Evolutionary conservation across 192 early-diverging fungal genomes (phyloP), one percentile per base, ranked within the genome.

Genomic region (Coemansia erecta): DNA sequence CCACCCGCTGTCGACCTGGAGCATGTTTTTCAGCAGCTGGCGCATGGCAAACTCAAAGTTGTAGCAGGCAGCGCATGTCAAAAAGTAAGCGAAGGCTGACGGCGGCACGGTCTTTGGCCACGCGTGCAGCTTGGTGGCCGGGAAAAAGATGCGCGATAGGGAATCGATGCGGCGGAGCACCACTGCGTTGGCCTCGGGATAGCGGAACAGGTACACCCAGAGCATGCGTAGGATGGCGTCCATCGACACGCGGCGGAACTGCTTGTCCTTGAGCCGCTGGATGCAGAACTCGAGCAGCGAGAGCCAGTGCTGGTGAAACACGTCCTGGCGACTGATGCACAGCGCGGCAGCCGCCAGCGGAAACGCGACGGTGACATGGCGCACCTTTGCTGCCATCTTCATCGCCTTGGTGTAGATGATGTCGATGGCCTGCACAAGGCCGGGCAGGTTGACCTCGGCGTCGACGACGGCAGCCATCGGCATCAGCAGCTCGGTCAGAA

Each of bases 161-260:
- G 69, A 70, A 51, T 81, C 79, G 13, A 81, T 76, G n/a, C 73
- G 58, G 8, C 79, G 73, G 17, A 76, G 43, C 6, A 73, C 73
- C 11, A 81, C 66, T 1, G 52, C 46, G 57, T 61, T 82, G 23
- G 86, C 72, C 59, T 95, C 95, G 2, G 82, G 84, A 60, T 90
- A 94, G 46, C 95, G 89, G 68, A 94, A 98, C 18, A 98, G 67
- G 64, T 94, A 96, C 13, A 92, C 90, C 97, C 97, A 99, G 18
- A 94, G 64, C 43, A 98, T 76, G 5, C 93, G 87, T 28, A 85
- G 73, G 3, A 95, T 73, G 47, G 88, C 94, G 8, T 85, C 85
- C 54, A 99, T 66, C 0, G 92, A 87, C 15, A 93, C 84, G 17
- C 82, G 77, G 2, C 90, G 83, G 50, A 86, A 82, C 46, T 77